Evolutionary conservation across 2,329 filamentous ascomycete genomes (phyloP), one percentile per base, ranked within the genome.

Genomic region (Colletotrichum noveboracense): DNA sequence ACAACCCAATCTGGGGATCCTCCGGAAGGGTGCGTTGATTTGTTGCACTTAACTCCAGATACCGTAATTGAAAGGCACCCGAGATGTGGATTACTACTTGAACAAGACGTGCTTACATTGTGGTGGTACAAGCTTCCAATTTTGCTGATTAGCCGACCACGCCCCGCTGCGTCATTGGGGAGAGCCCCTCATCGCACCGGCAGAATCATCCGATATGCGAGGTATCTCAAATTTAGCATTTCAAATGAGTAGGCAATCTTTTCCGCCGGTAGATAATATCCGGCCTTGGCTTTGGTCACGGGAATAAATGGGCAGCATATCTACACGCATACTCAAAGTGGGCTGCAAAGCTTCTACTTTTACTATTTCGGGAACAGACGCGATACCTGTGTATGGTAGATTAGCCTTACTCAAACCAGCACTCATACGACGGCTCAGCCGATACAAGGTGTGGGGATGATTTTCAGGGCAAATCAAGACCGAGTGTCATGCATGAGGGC

Each of bases 1-100:
- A 48, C n/a, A 48, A 2, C 0, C 43, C 43, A 12, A 21, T 13
- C 1, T 21, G 6, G n/a, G n/a, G 43, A 48, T n/a, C 9, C 2
- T 0, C 6, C n/a, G 0, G n/a, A 21, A 48, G 0, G 3, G 10
- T 12, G 43, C n/a, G 10, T 48, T 12, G 1, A 48, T 13, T 10
- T 13, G 43, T 48, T 48, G n/a, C 43, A 7, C 3, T 21, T 0
- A 21, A 21, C 3, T 5, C 43, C 9, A 48, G 3, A 48, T 48
- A 21, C 43, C 43, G 43, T 3, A 48, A 21, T 48, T 21, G 43
- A 48, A 4, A 2, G n/a, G n/a, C 43, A 48, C 0, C 43, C n/a
- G 43, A 48, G 43, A 21, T 48, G 43, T 21, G n/a, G 43, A 48
- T 48, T n/a, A 0, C 18, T 48, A 21, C 43, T 48, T n/a, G n/a